Evolutionary conservation across 2,329 filamentous ascomycete genomes (phyloP).

Genomic region (Aspergillus sojae): DNA sequence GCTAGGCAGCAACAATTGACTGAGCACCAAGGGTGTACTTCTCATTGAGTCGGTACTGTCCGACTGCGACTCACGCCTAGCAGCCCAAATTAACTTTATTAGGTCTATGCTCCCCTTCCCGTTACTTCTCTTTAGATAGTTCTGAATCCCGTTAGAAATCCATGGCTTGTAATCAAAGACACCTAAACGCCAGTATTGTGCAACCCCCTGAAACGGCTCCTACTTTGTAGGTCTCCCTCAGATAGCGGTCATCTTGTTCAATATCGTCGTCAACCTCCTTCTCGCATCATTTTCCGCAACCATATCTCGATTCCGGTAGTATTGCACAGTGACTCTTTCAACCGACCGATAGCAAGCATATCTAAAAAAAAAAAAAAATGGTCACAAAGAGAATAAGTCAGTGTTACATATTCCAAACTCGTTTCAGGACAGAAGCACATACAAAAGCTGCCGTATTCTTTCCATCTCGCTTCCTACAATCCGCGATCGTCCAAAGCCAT

Average conservation of each 20-base stretch:
- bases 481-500: slow-evolving; percentile 36
- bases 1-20: slow-evolving; percentile 15
- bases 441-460: slow-evolving; percentile 39
- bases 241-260: slow-evolving; percentile 33
- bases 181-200: slow-evolving; percentile 1
- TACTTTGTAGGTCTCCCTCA: background rate
- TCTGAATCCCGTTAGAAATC: background rate
- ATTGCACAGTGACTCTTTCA: slow-evolving; percentile 40
- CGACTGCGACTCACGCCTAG: background rate
- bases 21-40: background rate
- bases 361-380: slow-evolving; percentile 21
- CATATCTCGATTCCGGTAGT: slow-evolving; percentile 41
- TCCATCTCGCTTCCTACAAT: slow-evolving; percentile 27
- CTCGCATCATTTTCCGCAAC: slow-evolving; percentile 41
- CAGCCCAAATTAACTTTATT: background rate
- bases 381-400: background rate
- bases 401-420: slow-evolving; percentile 1
- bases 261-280: slow-evolving; percentile 34
- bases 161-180: background rate
- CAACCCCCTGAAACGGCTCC: background rate
- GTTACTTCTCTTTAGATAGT: background rate
- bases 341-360: slow-evolving; percentile 45
- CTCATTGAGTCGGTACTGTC: background rate
- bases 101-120: background rate
- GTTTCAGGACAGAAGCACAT: slow-evolving; percentile 15